Base-by-base conservation (phyloP, 371 early-diverging fungal genomes). In the Sporodiniella umbellata region DNA sequence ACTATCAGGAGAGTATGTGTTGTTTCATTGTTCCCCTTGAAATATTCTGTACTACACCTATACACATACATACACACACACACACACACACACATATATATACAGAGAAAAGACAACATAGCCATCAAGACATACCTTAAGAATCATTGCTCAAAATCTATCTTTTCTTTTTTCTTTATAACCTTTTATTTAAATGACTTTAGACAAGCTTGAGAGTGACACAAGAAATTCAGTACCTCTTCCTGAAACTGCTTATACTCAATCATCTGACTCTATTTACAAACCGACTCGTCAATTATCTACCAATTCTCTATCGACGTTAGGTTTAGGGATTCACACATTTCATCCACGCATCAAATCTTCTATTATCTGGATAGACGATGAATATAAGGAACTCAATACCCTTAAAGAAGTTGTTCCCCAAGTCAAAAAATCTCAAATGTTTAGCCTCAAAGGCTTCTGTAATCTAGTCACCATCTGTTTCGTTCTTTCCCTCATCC, bases 331-430 rank as follows among this genome's bases (percentile, higher is more conserved):
- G 8, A 18, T 40, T 3, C 40, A 40, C 12, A 40, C 40, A 17
- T 40, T 40, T 40, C 40, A 40, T 22, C 40, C 40, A 12, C 18
- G 37, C 0, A 23, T 37, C 19, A 54, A 54, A 30, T 63, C 63
- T 24, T 58, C 48, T 21, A 63, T 53, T 53, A 48, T 58, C 18
- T 58, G 59, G 59, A 53, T 58, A 28, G 53, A 58, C 47, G 59
- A 58, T 33, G 52, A 58, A n/a, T 53, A 48, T 19, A 53, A 53
- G 23, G 30, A 48, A 35, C 14, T 55, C 15, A 30, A 46, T 7
- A 52, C 23, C 4, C 24, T 52, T 35, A 33, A 45, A 11, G 31
- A 47, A 19, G 6, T 47, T n/a, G 21, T n/a, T 11, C 30, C 21
- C 8, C n/a, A 53, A 40, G 37, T 39, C 12, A 46, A 45, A 39